Conservation (phyloP, 352 stramenopile genomes). For the Phytophthora podocarpi region DNA sequence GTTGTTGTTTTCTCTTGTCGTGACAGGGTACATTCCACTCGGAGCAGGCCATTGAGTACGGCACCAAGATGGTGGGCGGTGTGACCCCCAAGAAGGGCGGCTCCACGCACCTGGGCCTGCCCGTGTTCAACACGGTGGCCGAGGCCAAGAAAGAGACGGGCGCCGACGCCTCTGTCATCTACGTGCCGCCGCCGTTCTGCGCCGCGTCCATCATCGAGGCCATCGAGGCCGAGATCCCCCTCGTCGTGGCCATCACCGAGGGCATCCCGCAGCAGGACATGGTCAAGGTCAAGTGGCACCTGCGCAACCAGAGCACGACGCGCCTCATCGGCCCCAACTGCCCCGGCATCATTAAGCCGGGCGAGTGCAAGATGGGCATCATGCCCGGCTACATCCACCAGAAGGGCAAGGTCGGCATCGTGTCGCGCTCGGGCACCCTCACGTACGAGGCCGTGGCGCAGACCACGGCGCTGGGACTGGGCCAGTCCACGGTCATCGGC, state of each 20-base stretch:
- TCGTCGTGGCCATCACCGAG: slow-evolving; percentile 99
- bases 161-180: slow-evolving; percentile 98
- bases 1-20: background rate
- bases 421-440: slow-evolving; percentile 97
- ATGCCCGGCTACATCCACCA: slow-evolving; percentile 99
- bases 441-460: slow-evolving; percentile 99
- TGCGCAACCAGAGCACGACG: slow-evolving; percentile 93
- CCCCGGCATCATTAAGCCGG: slow-evolving; percentile 99
- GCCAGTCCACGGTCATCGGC: slow-evolving; percentile 99
- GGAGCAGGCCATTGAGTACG: slow-evolving; percentile 99
- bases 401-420: slow-evolving; percentile 98
- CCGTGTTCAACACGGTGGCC: slow-evolving; percentile 98
- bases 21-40: slow-evolving; percentile 98
- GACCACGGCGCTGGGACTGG: slow-evolving; percentile 96
- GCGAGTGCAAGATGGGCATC: slow-evolving; percentile 99
- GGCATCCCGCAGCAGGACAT: slow-evolving; percentile 99
- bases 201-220: slow-evolving; percentile 98
- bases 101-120: slow-evolving; percentile 95
- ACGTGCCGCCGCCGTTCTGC: slow-evolving; percentile 98
- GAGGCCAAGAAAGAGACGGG: slow-evolving; percentile 88
- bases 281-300: slow-evolving; percentile 97
- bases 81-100: slow-evolving; percentile 99
- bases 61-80: slow-evolving; percentile 99
- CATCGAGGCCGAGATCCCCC: slow-evolving; percentile 96
- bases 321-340: slow-evolving; percentile 99